Conservation (phyloP, 176 grass and related monocot species). For the Puya raimondii region DNA sequence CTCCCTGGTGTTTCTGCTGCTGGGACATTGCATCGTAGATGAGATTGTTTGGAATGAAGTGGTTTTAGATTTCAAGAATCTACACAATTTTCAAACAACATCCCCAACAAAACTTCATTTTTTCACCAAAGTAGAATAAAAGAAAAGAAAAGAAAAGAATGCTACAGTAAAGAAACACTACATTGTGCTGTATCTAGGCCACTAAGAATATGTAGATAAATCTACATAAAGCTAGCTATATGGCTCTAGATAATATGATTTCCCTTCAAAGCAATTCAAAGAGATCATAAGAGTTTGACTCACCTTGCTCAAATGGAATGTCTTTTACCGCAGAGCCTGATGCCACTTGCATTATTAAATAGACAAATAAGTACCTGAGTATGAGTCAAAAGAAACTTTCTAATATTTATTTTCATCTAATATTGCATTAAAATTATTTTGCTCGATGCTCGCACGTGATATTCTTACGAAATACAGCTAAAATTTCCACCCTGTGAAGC, state of each 20-base stretch:
- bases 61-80: too few species aligned
- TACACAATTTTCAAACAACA: too few species aligned
- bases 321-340: neutral
- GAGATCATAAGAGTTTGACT: neutral
- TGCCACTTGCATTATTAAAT: neutral
- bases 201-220: neutral
- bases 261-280: neutral
- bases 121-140: too few species aligned
- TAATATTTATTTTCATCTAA: neutral
- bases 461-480: too few species aligned
- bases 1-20: too few species aligned
- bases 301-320: slow-evolving; percentile 2
- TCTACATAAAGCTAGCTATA: neutral
- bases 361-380: neutral
- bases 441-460: too few species aligned
- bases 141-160: too few species aligned
- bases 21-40: too few species aligned
- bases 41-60: too few species aligned
- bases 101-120: too few species aligned
- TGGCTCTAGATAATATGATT: neutral
- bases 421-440: too few species aligned
- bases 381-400: neutral
- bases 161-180: neutral
- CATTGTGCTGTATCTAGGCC: neutral
- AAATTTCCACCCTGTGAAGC: too few species aligned